Evolutionary conservation across 768 basidiomycete species (phyloP).

Genomic region (Naganishia vishniacii): DNA sequence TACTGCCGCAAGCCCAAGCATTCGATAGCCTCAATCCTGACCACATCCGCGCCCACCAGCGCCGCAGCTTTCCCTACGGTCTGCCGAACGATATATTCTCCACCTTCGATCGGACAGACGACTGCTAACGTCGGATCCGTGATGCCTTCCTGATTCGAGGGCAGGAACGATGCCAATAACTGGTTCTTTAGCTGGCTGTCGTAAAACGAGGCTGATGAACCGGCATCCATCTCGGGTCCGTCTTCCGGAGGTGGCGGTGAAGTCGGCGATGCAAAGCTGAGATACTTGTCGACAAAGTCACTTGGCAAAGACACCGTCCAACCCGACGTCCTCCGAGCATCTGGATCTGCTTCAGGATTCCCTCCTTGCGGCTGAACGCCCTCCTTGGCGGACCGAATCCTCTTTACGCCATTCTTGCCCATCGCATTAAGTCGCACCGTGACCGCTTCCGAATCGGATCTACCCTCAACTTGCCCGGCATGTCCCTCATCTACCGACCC

Average conservation of each 20-base stretch:
- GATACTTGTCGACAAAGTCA: slow-evolving; percentile 8
- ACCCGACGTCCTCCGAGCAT: not conserved
- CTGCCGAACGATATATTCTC: slow-evolving; percentile 71
- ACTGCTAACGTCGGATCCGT: slow-evolving; percentile 69
- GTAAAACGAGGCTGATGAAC: not conserved
- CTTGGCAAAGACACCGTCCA: not conserved
- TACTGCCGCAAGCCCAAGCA: slow-evolving; percentile 56
- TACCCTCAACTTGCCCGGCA: not conserved
- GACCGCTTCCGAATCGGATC: not conserved
- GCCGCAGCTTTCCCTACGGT: slow-evolving; percentile 73
- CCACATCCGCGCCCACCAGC: slow-evolving; percentile 68
- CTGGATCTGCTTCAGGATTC: not conserved
- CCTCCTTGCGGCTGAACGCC: not conserved
- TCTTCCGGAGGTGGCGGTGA: not conserved
- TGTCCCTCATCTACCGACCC: not conserved
- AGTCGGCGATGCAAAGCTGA: not conserved
- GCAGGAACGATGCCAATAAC: slow-evolving; percentile 4
- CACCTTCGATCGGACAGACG: slow-evolving; percentile 83
- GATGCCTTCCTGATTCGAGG: not conserved
- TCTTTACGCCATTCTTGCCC: not conserved
- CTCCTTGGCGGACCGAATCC: not conserved
- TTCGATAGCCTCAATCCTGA: slow-evolving; percentile 76
- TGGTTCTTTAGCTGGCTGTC: slow-evolving; percentile 7
- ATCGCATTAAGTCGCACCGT: not conserved
- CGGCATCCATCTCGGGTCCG: not conserved